Percentiles rank a stretch among this genome's conserved stretches.
Evolutionary conservation across 805 yeast genomes (phyloP).

Genomic region (Teunomyces atbi): DNA sequence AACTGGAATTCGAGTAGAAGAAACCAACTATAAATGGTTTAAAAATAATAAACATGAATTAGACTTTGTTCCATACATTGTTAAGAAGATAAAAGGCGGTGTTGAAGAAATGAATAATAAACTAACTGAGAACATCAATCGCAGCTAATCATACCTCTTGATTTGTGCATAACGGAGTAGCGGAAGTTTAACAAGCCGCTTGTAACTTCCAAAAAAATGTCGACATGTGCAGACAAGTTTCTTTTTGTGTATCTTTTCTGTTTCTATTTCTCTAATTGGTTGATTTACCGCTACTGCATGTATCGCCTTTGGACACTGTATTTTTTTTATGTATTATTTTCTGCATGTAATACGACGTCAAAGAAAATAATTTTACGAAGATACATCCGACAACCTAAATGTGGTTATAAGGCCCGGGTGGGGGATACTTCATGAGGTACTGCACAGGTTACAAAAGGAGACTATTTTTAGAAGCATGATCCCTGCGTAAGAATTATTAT

Average conservation of each 20-base stretch:
- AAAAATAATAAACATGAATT: constrained; percentile 3
- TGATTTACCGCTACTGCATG: background rate
- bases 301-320: background rate
- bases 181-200: background rate
- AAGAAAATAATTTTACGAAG: constrained; percentile 3
- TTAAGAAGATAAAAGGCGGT: background rate
- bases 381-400: background rate
- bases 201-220: background rate
- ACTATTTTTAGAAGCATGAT: background rate
- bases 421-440: background rate
- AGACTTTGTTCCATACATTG: constrained; percentile 5
- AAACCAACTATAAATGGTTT: background rate
- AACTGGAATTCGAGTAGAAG: background rate
- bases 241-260: background rate
- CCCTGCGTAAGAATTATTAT: background rate
- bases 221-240: background rate
- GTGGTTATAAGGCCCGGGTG: background rate
- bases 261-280: background rate
- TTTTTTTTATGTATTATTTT: background rate
- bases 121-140: background rate
- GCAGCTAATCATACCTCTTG: background rate
- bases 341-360: constrained; percentile 1
- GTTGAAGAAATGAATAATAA: background rate
- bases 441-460: too few relatives aligned
- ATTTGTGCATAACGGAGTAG: background rate